Percentiles rank a stretch among this genome's conserved stretches.
Conservation (phyloP, 305 asterid genomes). For the Fraxinus baroniana region DNA sequence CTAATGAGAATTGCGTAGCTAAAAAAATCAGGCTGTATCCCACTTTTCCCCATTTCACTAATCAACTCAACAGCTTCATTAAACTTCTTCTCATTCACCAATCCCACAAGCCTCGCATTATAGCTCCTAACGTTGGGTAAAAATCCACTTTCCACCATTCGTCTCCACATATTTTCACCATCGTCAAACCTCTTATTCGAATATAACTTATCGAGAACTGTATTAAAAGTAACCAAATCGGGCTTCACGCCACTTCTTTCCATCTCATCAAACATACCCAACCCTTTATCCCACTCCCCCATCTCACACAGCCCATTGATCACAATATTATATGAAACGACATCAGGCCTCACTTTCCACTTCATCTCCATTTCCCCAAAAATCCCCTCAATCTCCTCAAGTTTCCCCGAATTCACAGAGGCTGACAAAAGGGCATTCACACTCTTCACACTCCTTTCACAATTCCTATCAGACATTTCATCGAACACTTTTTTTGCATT, state of each 20-base stretch:
- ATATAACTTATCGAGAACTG: constrained; percentile 34
- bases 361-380: constrained; percentile 34
- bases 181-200: constrained; percentile 31
- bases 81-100: constrained; percentile 29
- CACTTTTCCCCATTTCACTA: constrained; percentile 27
- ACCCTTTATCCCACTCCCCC: constrained; percentile 29
- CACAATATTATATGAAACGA: constrained; percentile 31
- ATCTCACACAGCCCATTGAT: constrained; percentile 25
- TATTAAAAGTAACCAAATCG: constrained; percentile 40
- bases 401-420: constrained; percentile 31
- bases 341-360: constrained; percentile 33
- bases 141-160: constrained; percentile 26
- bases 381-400: constrained; percentile 27
- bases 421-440: constrained; percentile 52
- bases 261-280: constrained; percentile 28
- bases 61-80: constrained; percentile 32
- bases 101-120: constrained; percentile 39
- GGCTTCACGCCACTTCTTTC: constrained; percentile 31
- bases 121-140: constrained; percentile 36
- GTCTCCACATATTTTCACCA: constrained; percentile 42
- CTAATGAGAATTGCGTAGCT: constrained; percentile 35
- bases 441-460: constrained; percentile 35
- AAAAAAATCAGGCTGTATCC: constrained; percentile 35
- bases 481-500: constrained; percentile 45
- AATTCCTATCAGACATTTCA: constrained; percentile 39